Base-by-base conservation (phyloP, 352 stramenopile species). In the Phytophthora sojae region DNA sequence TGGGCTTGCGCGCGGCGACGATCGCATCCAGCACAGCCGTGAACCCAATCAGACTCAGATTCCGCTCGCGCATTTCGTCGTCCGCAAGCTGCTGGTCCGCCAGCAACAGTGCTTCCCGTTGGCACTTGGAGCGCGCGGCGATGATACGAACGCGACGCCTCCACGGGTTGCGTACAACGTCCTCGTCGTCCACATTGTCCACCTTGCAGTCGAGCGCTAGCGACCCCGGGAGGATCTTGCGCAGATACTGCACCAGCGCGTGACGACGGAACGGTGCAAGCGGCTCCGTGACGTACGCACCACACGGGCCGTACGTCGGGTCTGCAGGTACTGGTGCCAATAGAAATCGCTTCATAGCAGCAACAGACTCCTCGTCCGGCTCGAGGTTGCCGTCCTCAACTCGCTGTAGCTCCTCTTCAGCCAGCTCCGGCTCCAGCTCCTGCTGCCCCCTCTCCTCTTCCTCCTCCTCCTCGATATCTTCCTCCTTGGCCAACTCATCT, bases 231-330 rank as follows among this genome's bases (percentile, higher is more conserved):
- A 91, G 75, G 49, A 77, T 55, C 35, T 80, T 80, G 37, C 78
- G 57, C 12, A 91, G 58, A 53, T 92, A 72, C 42, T 83, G 63
- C 52, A 91, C 75, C 15, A 93, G 49, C 5, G 85, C 81, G 50
- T 84, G 76, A 6, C 86, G 82, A 35, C 81, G 87, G 54, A 95
- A 93, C 0, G 86, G 86, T 4, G 85, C 79, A 17, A 89, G 68
- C 17, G 83, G 80, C 39, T 89, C 82, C 19, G 78, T 94, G 50
- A 93, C 73, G 44, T 90, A 81, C 4, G 71, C 73, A 23, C 77
- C 73, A 19, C 77, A 74, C 1, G 59, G 56, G 12, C 71, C 73
- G 19, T 62, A 65, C 1, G 57, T 71, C 25, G 51, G 61, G 30
- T 83, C 71, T 1, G 68, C 44, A 39, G 71, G 23, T 21, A 88